A percentile compares a stretch with the other conserved stretches of the same genome.
These are phyloP conservation scores for Paramyrothecium sp. DNA, from an alignment of 2,329 filamentous ascomycete genomes.

Conservation along the genomic window DNA sequence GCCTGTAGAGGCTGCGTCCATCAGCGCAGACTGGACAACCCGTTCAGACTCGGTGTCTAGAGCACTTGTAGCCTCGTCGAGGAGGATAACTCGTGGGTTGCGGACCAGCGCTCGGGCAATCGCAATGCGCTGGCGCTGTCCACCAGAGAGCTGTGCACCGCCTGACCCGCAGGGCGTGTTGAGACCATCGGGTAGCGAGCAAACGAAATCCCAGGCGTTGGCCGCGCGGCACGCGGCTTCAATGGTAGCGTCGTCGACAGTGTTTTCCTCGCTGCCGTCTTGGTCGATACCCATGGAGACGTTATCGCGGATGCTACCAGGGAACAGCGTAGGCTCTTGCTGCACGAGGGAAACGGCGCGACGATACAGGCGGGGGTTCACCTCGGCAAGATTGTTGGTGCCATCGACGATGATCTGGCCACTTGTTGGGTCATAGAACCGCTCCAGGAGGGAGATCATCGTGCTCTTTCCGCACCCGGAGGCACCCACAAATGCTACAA, in stretches of 20 bases:
- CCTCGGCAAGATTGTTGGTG: conserved; percentile 30
- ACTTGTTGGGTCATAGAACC: conserved; percentile 36
- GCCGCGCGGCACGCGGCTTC: not conserved
- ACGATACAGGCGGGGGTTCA: conserved; percentile 47
- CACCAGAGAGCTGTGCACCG: not conserved
- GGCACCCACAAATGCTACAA: conserved; percentile 48
- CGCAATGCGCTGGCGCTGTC: not conserved
- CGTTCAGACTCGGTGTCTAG: not conserved
- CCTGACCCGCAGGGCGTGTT: not conserved
- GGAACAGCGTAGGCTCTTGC: conserved; percentile 54
- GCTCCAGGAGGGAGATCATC: conserved; percentile 47
- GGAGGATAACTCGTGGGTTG: not conserved
- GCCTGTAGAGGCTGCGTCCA: not conserved
- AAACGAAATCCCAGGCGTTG: not conserved
- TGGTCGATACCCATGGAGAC: not conserved
- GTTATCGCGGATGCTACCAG: not conserved
- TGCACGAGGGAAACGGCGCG: conserved; percentile 50
- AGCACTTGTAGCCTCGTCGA: not conserved
- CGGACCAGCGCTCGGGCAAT: not conserved
- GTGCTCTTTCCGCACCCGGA: conserved; percentile 58
- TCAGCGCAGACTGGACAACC: not conserved
- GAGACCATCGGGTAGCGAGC: not conserved
- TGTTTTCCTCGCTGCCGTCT: not conserved
- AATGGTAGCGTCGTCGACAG: not conserved
- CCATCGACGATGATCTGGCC: conserved; percentile 45